phyloP scores from a whole-genome alignment of 352 stramenopile species.

The Phytophthora aleatoria region DNA sequence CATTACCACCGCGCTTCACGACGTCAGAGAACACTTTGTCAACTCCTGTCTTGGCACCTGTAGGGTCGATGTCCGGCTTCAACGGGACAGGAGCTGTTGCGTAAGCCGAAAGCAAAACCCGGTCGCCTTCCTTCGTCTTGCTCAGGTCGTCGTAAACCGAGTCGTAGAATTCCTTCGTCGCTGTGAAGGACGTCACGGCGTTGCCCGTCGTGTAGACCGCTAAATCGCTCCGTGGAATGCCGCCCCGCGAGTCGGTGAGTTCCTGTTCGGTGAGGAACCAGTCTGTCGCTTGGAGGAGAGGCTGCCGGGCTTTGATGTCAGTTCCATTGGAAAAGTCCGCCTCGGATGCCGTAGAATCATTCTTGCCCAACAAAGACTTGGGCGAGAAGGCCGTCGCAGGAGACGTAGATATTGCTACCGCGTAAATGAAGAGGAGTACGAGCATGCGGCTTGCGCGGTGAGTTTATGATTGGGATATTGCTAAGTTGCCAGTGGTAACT shows the following conservation, averaged over 20 bases:
- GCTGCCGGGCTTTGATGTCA: slow-evolving; percentile 37
- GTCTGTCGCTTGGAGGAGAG: slow-evolving; percentile 41
- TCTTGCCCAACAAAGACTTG: slow-evolving; percentile 1
- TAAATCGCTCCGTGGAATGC: slow-evolving; percentile 43
- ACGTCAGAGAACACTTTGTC: slow-evolving; percentile 37
- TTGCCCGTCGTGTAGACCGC: slow-evolving; percentile 43
- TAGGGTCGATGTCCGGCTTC: slow-evolving; percentile 34
- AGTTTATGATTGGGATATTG: background rate
- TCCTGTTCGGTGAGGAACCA: slow-evolving; percentile 67
- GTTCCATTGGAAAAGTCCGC: slow-evolving; percentile 28
- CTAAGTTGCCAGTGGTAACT: too few species aligned
- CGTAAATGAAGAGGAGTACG: slow-evolving; percentile 4
- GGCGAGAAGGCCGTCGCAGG: slow-evolving; percentile 1
- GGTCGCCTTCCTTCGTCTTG: slow-evolving; percentile 25
- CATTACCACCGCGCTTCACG: slow-evolving; percentile 41
- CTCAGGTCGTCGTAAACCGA: slow-evolving; percentile 48
- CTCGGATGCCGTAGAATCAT: background rate
- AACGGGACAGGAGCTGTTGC: slow-evolving; percentile 50
- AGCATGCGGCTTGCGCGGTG: slow-evolving; percentile 6
- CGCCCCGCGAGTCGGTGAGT: slow-evolving; percentile 48
- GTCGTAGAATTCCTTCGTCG: slow-evolving; percentile 53
- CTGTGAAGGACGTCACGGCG: slow-evolving; percentile 44
- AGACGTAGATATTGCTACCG: background rate
- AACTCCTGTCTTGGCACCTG: slow-evolving; percentile 36
- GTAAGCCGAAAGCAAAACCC: slow-evolving; percentile 52